These are phyloP conservation scores for Alternaria panax DNA, from an alignment of 2,329 filamentous ascomycete species.

Conservation along the genomic window DNA sequence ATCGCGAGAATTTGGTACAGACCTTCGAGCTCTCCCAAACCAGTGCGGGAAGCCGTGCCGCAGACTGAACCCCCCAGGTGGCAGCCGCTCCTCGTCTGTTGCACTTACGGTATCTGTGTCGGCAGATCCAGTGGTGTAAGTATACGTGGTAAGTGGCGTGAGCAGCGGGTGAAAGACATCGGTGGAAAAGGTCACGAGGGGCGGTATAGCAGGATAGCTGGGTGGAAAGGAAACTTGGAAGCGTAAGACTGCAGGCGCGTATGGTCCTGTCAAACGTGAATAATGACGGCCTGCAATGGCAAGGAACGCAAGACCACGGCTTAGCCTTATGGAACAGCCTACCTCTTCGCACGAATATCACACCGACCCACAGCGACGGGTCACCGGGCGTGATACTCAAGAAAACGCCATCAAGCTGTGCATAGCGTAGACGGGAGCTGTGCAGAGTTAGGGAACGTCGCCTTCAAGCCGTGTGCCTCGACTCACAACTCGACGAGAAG, in stretches of 20 bases:
- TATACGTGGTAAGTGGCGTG: slow-evolving; percentile 92
- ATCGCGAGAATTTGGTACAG: slow-evolving; percentile 41
- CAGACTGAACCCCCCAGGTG: slow-evolving; percentile 88
- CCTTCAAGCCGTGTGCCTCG: slow-evolving; percentile 25
- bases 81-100: slow-evolving; percentile 80
- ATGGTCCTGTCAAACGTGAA: slow-evolving; percentile 72
- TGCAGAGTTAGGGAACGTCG: slow-evolving; percentile 33
- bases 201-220: slow-evolving; percentile 79
- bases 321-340: slow-evolving; percentile 33
- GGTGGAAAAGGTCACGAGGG: slow-evolving; percentile 85
- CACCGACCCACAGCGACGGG: slow-evolving; percentile 84
- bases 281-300: slow-evolving; percentile 14
- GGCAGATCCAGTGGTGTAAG: slow-evolving; percentile 78
- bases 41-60: slow-evolving; percentile 89
- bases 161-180: slow-evolving; percentile 96
- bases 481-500: slow-evolving; percentile 82
- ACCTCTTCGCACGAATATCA: slow-evolving; percentile 91
- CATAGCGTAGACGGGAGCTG: slow-evolving; percentile 81
- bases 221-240: slow-evolving; percentile 90
- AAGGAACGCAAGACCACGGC: slow-evolving; percentile 14
- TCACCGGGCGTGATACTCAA: slow-evolving; percentile 84
- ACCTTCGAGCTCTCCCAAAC: slow-evolving; percentile 65
- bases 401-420: slow-evolving; percentile 86
- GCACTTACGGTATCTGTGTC: slow-evolving; percentile 82
- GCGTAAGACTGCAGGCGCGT: slow-evolving; percentile 83